Percentiles rank a stretch among this genome's conserved stretches.
phyloP scores from a whole-genome alignment of 441 rosid genomes.

The Croton setiger region DNA sequence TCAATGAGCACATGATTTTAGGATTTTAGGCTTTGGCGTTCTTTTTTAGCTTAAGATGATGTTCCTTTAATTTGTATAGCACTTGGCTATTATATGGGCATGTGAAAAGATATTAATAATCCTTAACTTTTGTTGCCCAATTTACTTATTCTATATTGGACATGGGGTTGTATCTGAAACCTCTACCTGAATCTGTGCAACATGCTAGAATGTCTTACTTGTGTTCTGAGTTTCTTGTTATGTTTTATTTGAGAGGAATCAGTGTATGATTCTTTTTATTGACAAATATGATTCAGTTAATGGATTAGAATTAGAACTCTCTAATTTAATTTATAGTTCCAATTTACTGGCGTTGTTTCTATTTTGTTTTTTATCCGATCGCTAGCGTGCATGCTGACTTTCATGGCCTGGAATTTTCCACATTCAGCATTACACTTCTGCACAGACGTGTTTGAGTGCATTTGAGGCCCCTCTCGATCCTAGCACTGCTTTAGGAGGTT shows the following conservation, averaged over 20 bases:
- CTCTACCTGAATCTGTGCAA: background rate
- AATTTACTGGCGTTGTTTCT: background rate
- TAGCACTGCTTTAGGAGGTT: slow-evolving; percentile 86
- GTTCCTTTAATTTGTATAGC: background rate
- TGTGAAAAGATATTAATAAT: background rate
- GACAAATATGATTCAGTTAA: slow-evolving; percentile 6
- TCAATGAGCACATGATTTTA: background rate
- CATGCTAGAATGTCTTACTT: background rate
- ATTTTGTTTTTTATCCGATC: slow-evolving; percentile 4
- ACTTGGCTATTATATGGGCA: background rate
- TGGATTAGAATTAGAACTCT: background rate
- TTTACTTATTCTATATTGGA: background rate
- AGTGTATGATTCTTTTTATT: background rate
- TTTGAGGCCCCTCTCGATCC: slow-evolving; percentile 95
- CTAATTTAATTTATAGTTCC: slow-evolving; percentile 4
- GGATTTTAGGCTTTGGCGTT: background rate
- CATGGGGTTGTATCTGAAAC: background rate
- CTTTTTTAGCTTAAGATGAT: background rate
- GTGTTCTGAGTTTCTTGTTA: background rate
- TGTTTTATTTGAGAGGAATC: background rate
- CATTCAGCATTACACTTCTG: slow-evolving; percentile 75
- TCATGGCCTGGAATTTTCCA: slow-evolving; percentile 20
- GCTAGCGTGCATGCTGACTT: slow-evolving; percentile 12
- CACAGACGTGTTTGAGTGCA: slow-evolving; percentile 84
- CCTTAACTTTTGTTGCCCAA: background rate